A percentile compares a stretch with the other conserved stretches of the same genome.
These are phyloP conservation scores for Macrotyloma uniflorum DNA, from an alignment of 306 rosid genomes.

Conservation along the genomic window DNA sequence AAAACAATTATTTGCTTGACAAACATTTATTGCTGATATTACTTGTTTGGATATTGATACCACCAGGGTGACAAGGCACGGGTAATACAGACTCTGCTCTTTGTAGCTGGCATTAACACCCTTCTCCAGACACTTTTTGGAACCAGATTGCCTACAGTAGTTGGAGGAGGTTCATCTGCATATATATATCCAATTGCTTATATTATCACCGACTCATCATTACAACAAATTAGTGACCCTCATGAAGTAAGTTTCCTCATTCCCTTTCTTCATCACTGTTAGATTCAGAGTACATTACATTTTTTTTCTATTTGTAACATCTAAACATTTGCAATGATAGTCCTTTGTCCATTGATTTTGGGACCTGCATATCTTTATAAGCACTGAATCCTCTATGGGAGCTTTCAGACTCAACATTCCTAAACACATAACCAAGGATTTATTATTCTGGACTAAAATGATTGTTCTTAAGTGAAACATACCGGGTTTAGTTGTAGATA, in stretches of 20 bases:
- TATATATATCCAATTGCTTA: slow-evolving; percentile 81
- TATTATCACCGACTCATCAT: slow-evolving; percentile 70
- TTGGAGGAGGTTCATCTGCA: slow-evolving; percentile 90
- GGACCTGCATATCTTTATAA: neutral
- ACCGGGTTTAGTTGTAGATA: slow-evolving; percentile 25
- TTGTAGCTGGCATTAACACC: slow-evolving; percentile 91
- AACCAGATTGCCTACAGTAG: slow-evolving; percentile 91
- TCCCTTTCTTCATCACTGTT: slow-evolving; percentile 19
- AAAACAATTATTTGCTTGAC: slow-evolving; percentile 6
- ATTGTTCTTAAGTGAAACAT: slow-evolving; percentile 1
- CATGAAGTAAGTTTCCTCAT: slow-evolving; percentile 71
- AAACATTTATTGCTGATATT: neutral
- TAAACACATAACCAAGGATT: slow-evolving; percentile 11
- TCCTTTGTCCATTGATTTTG: neutral
- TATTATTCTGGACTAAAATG: neutral
- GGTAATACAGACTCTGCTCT: slow-evolving; percentile 90
- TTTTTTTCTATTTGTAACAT: slow-evolving; percentile 13
- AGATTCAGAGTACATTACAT: slow-evolving; percentile 23
- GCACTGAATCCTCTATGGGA: neutral
- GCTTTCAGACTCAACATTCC: neutral
- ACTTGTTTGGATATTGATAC: slow-evolving; percentile 26
- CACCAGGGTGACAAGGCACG: slow-evolving; percentile 89
- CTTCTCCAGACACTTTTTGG: slow-evolving; percentile 99
- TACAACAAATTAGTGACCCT: slow-evolving; percentile 64
- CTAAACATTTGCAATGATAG: slow-evolving; percentile 11